phyloP scores from a whole-genome alignment of 2,329 filamentous ascomycete species.

The Sporothrix phasma region DNA sequence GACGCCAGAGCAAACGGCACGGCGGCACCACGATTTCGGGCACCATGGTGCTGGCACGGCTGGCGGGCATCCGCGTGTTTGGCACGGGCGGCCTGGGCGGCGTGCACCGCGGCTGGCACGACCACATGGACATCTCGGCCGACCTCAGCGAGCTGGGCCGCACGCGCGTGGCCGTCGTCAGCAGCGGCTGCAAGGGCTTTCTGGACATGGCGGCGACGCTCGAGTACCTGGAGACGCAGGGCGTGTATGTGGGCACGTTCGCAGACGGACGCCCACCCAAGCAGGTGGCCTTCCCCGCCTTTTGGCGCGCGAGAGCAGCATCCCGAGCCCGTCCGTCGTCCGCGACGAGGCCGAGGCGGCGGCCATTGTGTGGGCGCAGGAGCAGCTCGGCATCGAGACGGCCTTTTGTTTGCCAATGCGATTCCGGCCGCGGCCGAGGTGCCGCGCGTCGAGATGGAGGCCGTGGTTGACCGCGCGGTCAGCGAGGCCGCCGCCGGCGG shows the following conservation, averaged over 20 bases:
- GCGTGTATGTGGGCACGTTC: conserved; percentile 80
- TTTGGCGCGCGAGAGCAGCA: conserved; percentile 83
- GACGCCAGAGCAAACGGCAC: conserved; percentile 54
- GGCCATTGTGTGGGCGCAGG: conserved; percentile 75
- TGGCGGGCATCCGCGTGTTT: conserved; percentile 85
- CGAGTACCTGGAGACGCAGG: conserved; percentile 63
- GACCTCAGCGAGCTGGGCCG: conserved; percentile 89
- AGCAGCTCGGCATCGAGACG: conserved; percentile 59
- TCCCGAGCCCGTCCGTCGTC: conserved; percentile 67
- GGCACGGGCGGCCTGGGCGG: conserved; percentile 91
- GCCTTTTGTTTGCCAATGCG: conserved; percentile 81
- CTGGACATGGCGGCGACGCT: conserved; percentile 84
- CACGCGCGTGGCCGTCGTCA: conserved; percentile 79
- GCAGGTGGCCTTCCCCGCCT: conserved; percentile 78
- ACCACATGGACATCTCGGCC: conserved; percentile 85
- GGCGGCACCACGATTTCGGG: conserved; percentile 90
- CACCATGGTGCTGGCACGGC: conserved; percentile 79
- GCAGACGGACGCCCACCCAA: conserved; percentile 51
- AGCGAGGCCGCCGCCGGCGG: conserved; percentile 54
- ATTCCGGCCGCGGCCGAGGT: conserved; percentile 64
- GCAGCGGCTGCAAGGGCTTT: conserved; percentile 91
- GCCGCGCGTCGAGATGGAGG: conserved; percentile 59
- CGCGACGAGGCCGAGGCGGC: conserved; percentile 73
- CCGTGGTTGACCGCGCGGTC: conserved; percentile 58
- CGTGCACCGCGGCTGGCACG: conserved; percentile 81